Base-by-base conservation (phyloP, 1,284 basidiomycete genomes). In the Termitomyces sp. region DNA sequence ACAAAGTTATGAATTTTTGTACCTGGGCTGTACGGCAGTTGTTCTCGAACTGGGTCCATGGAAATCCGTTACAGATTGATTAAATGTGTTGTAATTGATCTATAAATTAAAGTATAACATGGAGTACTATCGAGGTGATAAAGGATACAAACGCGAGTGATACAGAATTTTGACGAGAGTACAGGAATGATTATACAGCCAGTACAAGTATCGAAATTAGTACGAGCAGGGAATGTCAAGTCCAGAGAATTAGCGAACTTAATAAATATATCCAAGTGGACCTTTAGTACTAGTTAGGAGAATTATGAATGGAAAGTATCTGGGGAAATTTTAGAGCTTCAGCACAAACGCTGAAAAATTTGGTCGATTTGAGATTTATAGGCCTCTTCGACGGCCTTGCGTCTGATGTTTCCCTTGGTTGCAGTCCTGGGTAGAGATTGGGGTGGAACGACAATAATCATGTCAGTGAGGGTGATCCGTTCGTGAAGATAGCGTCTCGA, bases 371-470 rank as follows among this genome's bases (percentile, higher is more conserved):
- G 68, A 19, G 59, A 58, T 62, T 72, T 73, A 68, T 78, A 83
- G 8, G 68, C 58, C 39, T 81, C 79, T 65, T 86, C 83, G 26
- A 84, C 82, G 18, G 81, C 83, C 54, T 72, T 73, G 53, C 83
- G 77, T 43, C 85, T 74, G 57, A 86, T 80, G 60, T 87, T 86
- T 33, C 84, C 84, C 65, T 87, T 87, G 18, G 83, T 83, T 19
- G 74, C 77, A 0, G 84, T 87, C 52, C 84, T 73, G 33, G 84
- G 84, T 43, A 86, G 72, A 1, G 80, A 74, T 51, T 74, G 72
- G 31, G 69, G 67, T 18, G 77, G 71, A 4, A 84, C 82, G 37
- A 86, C 67, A 53, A 86, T 61, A 60, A 86, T 76, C 68, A 79
- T 72, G 40, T 78, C 72, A 13, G 76, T 60, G 11, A 72, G 74